Evolutionary conservation across 768 basidiomycete species (phyloP), one percentile per base, ranked within the genome.

Genomic region (Galerina sulciceps): DNA sequence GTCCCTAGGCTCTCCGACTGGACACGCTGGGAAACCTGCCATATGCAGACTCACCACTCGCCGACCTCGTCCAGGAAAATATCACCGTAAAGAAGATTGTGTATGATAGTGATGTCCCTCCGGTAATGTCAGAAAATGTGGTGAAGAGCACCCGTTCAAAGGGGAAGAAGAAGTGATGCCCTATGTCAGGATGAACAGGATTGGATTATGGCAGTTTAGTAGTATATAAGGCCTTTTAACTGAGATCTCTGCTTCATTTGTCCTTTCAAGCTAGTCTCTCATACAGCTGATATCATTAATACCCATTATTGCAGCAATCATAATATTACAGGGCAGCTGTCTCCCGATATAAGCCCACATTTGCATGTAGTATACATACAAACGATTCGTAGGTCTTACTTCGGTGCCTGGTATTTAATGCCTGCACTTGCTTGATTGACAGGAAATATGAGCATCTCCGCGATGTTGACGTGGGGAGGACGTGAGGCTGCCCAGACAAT

Each of bases 401-500:
- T 68, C 73, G 76, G 74, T 41, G 76, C 77, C 59, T 85, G 78
- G 75, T 89, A 87, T 64, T 76, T 83, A 63, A 91, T 71, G 20
- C 81, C 85, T 22, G 88, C 83, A 59, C 82, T 79, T 35, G 91
- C 91, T 76, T 93, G 91, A 70, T 91, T 91, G 31, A 88, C 87
- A 1, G 91, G 91, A 64, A 92, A 84, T 44, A 93, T 81, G 55
- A 85, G 84, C 10, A 91, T 74, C 67, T 94, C 90, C 0, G 93
- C 94, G 42, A 98, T 82, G 70, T 98, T 95, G 44, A 98, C 93
- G 68, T 96, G 96, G 40, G 91, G 81, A 10, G 96, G 96, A 41
- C 96, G 88, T 10, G 91, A 82, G 17, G 97, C 96, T 13, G 88
- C 88, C 96, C 96, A 99, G 17, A 96, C 94, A 67, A 99, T 96